Evolutionary conservation across 2,329 filamentous ascomycete genomes (phyloP).

Genomic region (Epichloe typhina): DNA sequence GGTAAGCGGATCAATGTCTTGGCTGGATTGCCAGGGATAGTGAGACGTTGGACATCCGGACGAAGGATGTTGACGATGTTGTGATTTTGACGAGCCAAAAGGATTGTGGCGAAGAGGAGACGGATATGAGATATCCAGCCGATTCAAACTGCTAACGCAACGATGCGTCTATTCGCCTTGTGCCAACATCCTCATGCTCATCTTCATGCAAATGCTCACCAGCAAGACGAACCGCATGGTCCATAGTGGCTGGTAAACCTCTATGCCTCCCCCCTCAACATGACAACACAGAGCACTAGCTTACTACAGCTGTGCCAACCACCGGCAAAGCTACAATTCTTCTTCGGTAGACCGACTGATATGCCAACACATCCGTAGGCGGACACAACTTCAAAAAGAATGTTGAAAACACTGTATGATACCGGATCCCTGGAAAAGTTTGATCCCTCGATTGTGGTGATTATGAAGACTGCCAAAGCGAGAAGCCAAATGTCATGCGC

Average conservation of each 20-base stretch:
- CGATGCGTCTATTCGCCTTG: not conserved
- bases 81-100: constrained; percentile 20
- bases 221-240: constrained; percentile 37
- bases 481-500: constrained; percentile 57
- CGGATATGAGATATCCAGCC: constrained; percentile 20
- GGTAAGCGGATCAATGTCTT: constrained; percentile 25
- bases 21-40: constrained; percentile 22
- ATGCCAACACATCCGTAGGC: constrained; percentile 51
- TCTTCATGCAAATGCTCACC: constrained; percentile 17
- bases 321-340: constrained; percentile 42
- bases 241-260: constrained; percentile 38
- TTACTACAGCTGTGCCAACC: constrained; percentile 42
- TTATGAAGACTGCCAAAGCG: constrained; percentile 44
- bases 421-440: constrained; percentile 25
- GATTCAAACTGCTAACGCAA: no score
- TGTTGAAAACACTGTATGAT: constrained; percentile 45
- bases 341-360: constrained; percentile 39
- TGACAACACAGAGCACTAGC: constrained; percentile 43
- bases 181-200: constrained; percentile 14
- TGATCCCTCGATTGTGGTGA: constrained; percentile 44
- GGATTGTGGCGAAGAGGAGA: constrained; percentile 18
- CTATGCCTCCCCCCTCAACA: constrained; percentile 39
- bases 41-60: constrained; percentile 19
- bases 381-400: constrained; percentile 41
- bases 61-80: constrained; percentile 19